These are phyloP conservation scores for Apiotrichum gracile DNA, from an alignment of 1,284 basidiomycete genomes.

Conservation along the genomic window DNA sequence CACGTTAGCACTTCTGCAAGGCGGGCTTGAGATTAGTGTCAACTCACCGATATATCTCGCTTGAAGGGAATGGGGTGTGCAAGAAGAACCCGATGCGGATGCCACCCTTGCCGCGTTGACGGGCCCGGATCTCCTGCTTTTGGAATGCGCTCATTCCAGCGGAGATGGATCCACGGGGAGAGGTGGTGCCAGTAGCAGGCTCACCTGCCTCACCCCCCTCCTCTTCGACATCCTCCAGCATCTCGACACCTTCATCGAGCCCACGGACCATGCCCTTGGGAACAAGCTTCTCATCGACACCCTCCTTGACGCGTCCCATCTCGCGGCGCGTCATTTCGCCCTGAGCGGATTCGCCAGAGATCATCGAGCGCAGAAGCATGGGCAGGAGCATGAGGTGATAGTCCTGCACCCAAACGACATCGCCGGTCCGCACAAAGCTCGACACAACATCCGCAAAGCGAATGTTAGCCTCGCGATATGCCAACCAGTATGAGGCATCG, in stretches of 20 bases:
- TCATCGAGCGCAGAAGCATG: constrained; percentile 80
- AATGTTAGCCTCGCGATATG: constrained; percentile 94
- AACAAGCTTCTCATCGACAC: constrained; percentile 57
- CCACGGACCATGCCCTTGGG: constrained; percentile 23
- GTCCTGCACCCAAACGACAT: constrained; percentile 99
- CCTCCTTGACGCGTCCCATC: constrained; percentile 68
- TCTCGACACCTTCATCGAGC: constrained; percentile 36
- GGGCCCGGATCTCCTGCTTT: constrained; percentile 40
- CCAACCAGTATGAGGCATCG: constrained; percentile 96
- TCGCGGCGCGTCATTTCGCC: constrained; percentile 63
- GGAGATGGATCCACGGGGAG: constrained; percentile 1
- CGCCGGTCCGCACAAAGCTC: constrained; percentile 67
- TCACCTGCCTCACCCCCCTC: constrained; percentile 31
- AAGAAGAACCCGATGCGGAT: constrained; percentile 97
- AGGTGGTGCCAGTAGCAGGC: neutral
- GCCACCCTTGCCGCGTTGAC: constrained; percentile 45
- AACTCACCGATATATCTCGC: constrained; percentile 89
- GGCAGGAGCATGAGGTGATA: constrained; percentile 98
- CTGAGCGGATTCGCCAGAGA: constrained; percentile 63
- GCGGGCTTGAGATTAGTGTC: neutral
- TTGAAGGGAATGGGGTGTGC: constrained; percentile 96
- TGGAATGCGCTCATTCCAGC: constrained; percentile 39
- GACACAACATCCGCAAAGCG: constrained; percentile 85
- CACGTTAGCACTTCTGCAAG: constrained; percentile 3
- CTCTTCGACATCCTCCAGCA: constrained; percentile 36